Evolutionary conservation across 2,329 filamentous ascomycete species (phyloP), one percentile per base, ranked within the genome.

Genomic region (Trichocomaceae sp.): DNA sequence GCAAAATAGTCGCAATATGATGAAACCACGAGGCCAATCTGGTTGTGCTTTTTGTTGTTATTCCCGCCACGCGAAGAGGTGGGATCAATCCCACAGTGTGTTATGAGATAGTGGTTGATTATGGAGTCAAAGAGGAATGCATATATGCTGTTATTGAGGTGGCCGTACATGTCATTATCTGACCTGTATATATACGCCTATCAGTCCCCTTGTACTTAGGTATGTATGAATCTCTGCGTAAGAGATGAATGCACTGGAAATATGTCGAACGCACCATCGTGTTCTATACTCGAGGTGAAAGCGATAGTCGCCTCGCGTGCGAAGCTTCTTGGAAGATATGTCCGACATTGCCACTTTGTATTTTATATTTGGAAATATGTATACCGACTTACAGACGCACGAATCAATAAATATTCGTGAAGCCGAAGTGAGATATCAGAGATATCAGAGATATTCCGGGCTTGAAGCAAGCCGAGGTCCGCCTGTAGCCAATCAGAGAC

Each of bases 81-180:
- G 4, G 89, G 91, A 60, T 86, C 74, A 51, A 95, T 80, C 12
- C 81, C 81, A 70, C 89, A 95, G 64, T 88, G 78, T 50, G 85
- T 78, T 58, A 95, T 90, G 17, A 97, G 81, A 70, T 93, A 97
- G 48, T 86, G 81, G 71, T 96, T 97, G 68, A 95, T 84, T 56
- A 95, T 83, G 1, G 88, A 91, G 75, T 97, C 92, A 70, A 95
- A 93, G 55, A 95, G 79, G 59, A 87, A 86, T 64, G 88, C 88
- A 72, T 96, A 96, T 52, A 93, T 80, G 41, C 85, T 87, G 68
- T 95, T 96, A 75, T 96, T 96, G 78, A 95, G 83, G 69, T 97
- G 92, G 58, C 88, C 81, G 71, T 93, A 96, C 88, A 95, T 93
- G 75, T 96, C 90, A 68, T 95, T 95, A 72, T 96, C 90, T 69